A percentile compares a stretch with the other conserved stretches of the same genome.
These are phyloP conservation scores for Logfia minima DNA, from an alignment of 129 eudicot species.

Conservation along the genomic window DNA sequence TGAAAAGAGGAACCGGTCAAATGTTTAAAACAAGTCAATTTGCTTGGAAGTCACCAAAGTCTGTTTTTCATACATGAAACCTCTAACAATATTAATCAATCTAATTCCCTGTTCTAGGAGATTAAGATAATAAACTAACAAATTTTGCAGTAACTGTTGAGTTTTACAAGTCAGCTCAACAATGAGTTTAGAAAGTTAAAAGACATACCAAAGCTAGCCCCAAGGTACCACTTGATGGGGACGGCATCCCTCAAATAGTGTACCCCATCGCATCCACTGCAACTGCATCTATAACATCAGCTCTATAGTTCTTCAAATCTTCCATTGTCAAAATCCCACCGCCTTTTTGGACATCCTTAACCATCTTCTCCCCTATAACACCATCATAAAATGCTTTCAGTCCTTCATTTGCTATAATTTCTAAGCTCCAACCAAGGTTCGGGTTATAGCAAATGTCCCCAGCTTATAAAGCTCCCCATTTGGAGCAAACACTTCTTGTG, in stretches of 20 bases:
- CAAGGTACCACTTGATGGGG: slow-evolving; percentile 95
- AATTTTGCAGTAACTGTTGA: background rate
- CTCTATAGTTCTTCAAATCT: slow-evolving; percentile 72
- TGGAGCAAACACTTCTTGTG: slow-evolving; percentile 73
- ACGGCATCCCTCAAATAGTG: slow-evolving; percentile 80
- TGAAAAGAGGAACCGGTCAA: background rate
- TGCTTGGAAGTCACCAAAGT: background rate
- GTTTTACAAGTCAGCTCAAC: slow-evolving; percentile 13
- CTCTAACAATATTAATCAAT: background rate
- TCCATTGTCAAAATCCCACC: slow-evolving; percentile 91
- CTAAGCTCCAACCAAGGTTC: slow-evolving; percentile 71
- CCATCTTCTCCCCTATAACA: slow-evolving; percentile 61
- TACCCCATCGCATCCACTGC: slow-evolving; percentile 73
- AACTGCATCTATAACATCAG: slow-evolving; percentile 57
- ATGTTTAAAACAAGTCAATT: background rate
- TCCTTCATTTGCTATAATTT: slow-evolving; percentile 81
- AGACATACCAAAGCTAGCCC: slow-evolving; percentile 76
- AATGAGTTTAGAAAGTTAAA: background rate
- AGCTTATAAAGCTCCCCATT: slow-evolving; percentile 57
- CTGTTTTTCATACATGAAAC: background rate
- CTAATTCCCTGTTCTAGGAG: background rate
- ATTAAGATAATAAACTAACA: slow-evolving; percentile 1
- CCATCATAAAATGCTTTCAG: slow-evolving; percentile 79
- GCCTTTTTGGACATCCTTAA: slow-evolving; percentile 65
- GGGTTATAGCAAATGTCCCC: slow-evolving; percentile 80